Evolutionary conservation across 768 basidiomycete species (phyloP).

Genomic region (Gyrodon lividus): DNA sequence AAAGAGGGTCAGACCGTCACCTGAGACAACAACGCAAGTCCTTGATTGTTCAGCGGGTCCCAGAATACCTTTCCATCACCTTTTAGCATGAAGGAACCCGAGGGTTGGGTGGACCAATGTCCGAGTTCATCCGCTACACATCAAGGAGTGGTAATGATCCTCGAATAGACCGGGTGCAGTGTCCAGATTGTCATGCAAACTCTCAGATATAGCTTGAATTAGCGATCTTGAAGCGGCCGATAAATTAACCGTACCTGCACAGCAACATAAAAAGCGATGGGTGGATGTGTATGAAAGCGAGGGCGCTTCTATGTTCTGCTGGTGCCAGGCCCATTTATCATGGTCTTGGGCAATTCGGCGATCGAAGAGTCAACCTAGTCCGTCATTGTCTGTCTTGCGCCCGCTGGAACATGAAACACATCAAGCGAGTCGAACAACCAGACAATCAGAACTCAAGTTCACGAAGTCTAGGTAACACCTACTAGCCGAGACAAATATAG

Average conservation of each 20-base stretch:
- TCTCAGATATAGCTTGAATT: constrained; percentile 30
- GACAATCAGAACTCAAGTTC: constrained; percentile 47
- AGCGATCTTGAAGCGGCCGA: constrained; percentile 3
- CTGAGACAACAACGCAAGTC: constrained; percentile 62
- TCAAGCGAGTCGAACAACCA: constrained; percentile 73
- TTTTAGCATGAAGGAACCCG: too few species aligned
- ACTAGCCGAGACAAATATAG: not conserved
- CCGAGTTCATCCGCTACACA: constrained; percentile 47
- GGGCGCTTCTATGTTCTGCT: constrained; percentile 44
- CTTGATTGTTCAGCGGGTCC: constrained; percentile 53
- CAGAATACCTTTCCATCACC: constrained; percentile 58
- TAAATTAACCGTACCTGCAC: too few species aligned
- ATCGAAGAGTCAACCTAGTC: constrained; percentile 66
- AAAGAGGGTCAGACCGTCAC: constrained; percentile 45
- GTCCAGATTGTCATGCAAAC: constrained; percentile 34
- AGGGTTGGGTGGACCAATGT: constrained; percentile 57
- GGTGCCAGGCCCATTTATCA: constrained; percentile 53
- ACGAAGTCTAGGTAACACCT: constrained; percentile 24
- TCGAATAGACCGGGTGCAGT: constrained; percentile 32
- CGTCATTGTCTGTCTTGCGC: constrained; percentile 31
- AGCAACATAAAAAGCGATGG: too few species aligned
- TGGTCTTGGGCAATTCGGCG: constrained; percentile 47
- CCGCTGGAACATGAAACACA: constrained; percentile 14
- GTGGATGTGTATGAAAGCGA: constrained; percentile 67
- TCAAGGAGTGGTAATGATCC: not conserved